These are phyloP conservation scores for Apophysomyces elegans DNA, from an alignment of 371 early-diverging fungal genomes.

Conservation along the genomic window DNA sequence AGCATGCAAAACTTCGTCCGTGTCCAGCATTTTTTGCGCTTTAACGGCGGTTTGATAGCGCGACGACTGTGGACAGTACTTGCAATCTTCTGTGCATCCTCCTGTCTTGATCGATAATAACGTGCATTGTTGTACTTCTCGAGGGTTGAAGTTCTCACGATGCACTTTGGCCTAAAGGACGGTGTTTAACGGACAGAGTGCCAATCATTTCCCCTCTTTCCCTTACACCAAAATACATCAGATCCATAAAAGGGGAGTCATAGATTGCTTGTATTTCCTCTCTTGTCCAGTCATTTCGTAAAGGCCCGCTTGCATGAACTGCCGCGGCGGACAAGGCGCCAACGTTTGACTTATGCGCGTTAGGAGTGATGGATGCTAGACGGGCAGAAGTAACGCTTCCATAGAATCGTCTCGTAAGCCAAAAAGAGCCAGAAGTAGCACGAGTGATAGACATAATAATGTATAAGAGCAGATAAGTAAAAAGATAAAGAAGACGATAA, in stretches of 20 bases:
- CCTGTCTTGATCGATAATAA: constrained; percentile 82
- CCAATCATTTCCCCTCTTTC: not conserved
- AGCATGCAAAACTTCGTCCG: constrained; percentile 73
- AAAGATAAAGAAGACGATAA: constrained; percentile 27
- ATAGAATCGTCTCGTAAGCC: constrained; percentile 31
- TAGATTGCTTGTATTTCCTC: constrained; percentile 80
- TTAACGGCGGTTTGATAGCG: constrained; percentile 70
- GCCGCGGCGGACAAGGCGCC: constrained; percentile 60
- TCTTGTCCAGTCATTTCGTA: constrained; percentile 77
- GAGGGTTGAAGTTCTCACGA: constrained; percentile 68
- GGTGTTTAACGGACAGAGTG: not conserved
- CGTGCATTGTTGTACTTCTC: constrained; percentile 82
- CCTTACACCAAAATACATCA: constrained; percentile 78
- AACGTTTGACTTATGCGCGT: constrained; percentile 1
- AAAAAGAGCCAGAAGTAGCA: constrained; percentile 42
- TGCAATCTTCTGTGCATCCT: constrained; percentile 85
- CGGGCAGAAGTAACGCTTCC: constrained; percentile 55
- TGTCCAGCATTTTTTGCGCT: constrained; percentile 70
- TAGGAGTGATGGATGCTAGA: constrained; percentile 54
- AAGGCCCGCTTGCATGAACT: constrained; percentile 56
- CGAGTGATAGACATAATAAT: constrained; percentile 49
- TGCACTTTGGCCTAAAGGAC: constrained; percentile 68
- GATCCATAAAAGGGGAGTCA: constrained; percentile 81
- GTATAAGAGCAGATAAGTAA: constrained; percentile 14
- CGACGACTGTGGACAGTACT: constrained; percentile 84